These are phyloP conservation scores for Mycoemilia scoparia DNA, from an alignment of 192 early-diverging fungal species.

Conservation along the genomic window DNA sequence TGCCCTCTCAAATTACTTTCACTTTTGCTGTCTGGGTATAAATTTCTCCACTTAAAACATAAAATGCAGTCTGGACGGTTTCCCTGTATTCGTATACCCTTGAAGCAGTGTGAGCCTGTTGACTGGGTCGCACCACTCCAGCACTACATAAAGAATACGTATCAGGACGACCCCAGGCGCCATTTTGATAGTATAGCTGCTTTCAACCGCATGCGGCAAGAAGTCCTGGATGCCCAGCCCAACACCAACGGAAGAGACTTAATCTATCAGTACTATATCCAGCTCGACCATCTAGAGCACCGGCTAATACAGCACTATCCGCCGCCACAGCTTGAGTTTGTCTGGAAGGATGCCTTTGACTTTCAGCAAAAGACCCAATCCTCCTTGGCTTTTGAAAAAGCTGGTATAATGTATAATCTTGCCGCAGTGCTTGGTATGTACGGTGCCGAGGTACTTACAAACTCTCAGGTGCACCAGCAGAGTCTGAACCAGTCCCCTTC, in stretches of 20 bases:
- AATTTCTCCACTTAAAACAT: no score
- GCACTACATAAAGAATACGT: constrained; percentile 60
- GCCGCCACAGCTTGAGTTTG: no score
- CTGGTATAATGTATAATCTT: constrained; percentile 86
- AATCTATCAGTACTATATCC: constrained; percentile 90
- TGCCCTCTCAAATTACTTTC: no score
- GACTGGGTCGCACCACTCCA: constrained; percentile 79
- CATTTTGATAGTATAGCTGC: constrained; percentile 68
- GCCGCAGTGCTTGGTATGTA: constrained; percentile 52
- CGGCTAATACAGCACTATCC: constrained; percentile 39
- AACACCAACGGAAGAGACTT: constrained; percentile 85
- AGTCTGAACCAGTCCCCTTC: background rate
- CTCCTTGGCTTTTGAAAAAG: constrained; percentile 95
- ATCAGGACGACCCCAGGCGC: constrained; percentile 91
- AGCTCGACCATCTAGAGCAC: constrained; percentile 82
- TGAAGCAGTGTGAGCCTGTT: constrained; percentile 78
- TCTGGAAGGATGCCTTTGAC: constrained; percentile 72
- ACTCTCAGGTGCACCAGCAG: background rate
- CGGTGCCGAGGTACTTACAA: constrained; percentile 17
- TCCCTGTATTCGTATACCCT: constrained; percentile 35
- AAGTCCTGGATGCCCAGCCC: constrained; percentile 86
- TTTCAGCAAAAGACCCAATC: constrained; percentile 59
- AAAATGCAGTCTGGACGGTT: no score
- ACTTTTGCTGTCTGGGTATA: no score
- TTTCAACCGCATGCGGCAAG: constrained; percentile 83